Evolutionary conservation across 306 rosid species (phyloP).

Genomic region (Lotus japonicus): DNA sequence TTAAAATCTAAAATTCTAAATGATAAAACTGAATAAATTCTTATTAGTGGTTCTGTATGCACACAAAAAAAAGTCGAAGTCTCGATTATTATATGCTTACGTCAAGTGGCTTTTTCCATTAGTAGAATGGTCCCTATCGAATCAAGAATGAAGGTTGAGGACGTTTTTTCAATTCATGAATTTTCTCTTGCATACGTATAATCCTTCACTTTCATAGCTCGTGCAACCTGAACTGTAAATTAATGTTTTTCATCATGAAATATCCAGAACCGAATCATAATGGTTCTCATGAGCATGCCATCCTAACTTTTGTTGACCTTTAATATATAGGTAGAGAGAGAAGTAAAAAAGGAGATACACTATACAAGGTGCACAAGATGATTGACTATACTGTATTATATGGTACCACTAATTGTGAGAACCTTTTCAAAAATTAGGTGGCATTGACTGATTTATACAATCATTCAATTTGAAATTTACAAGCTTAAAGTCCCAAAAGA

Average conservation of each 20-base stretch:
- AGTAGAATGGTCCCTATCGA: slow-evolving; percentile 32
- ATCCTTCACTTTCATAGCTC: background rate
- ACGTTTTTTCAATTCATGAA: no score
- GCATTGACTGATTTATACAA: slow-evolving; percentile 24
- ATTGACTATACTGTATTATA: slow-evolving; percentile 21
- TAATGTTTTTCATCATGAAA: background rate
- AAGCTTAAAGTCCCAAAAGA: slow-evolving; percentile 12
- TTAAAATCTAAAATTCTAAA: no score
- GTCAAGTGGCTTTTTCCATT: slow-evolving; percentile 15
- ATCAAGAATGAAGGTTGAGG: background rate
- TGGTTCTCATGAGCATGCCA: slow-evolving; percentile 16
- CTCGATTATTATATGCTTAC: slow-evolving; percentile 5
- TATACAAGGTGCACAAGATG: background rate
- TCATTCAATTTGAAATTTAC: slow-evolving; percentile 21
- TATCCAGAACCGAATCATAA: background rate
- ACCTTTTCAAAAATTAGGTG: slow-evolving; percentile 17
- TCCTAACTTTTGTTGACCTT: slow-evolving; percentile 30
- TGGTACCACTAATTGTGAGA: background rate
- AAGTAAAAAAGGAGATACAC: background rate
- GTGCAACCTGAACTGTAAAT: background rate
- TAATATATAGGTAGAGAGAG: background rate
- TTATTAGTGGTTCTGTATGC: background rate
- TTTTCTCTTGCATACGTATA: background rate
- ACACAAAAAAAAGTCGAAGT: background rate
- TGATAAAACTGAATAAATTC: no score